Evolutionary conservation across 2,329 filamentous ascomycete species (phyloP).

Genomic region (Monosporascus sp.): DNA sequence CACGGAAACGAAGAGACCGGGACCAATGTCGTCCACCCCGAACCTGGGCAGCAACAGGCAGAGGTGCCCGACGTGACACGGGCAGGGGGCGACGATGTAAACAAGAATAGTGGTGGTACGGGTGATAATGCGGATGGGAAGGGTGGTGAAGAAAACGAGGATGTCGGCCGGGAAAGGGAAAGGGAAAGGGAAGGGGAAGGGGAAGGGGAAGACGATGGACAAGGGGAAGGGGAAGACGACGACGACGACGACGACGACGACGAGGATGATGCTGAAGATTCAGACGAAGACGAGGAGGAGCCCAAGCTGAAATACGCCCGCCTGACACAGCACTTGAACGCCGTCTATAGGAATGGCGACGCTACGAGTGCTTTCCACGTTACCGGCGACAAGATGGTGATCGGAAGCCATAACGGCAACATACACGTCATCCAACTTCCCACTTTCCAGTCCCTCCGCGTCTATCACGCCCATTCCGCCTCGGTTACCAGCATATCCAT

Average conservation of each 20-base stretch:
- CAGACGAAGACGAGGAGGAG: conserved; percentile 87
- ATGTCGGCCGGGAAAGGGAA: too few species aligned
- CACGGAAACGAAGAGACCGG: conserved; percentile 1
- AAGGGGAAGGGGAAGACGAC: conserved; percentile 32
- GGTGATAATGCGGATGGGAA: conserved; percentile 33
- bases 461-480: conserved; percentile 89
- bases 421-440: conserved; percentile 83
- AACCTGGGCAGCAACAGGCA: conserved; percentile 2
- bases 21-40: conserved; percentile 1
- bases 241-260: conserved; percentile 44
- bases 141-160: conserved; percentile 42
- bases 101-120: conserved; percentile 4
- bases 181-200: too few species aligned
- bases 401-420: conserved; percentile 94
- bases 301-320: conserved; percentile 90
- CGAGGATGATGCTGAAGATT: conserved; percentile 62
- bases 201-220: conserved; percentile 69
- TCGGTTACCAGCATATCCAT: conserved; percentile 87
- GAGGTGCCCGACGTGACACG: conserved; percentile 13
- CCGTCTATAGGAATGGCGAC: conserved; percentile 91
- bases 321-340: conserved; percentile 71
- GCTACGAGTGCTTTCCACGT: conserved; percentile 88
- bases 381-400: conserved; percentile 93
- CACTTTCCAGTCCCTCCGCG: conserved; percentile 71
- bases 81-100: conserved; percentile 4